Percentiles rank a stretch among this genome's conserved stretches.
These are phyloP conservation scores for Diutina siamensis DNA, from an alignment of 1,139 yeast species.

Conservation along the genomic window DNA sequence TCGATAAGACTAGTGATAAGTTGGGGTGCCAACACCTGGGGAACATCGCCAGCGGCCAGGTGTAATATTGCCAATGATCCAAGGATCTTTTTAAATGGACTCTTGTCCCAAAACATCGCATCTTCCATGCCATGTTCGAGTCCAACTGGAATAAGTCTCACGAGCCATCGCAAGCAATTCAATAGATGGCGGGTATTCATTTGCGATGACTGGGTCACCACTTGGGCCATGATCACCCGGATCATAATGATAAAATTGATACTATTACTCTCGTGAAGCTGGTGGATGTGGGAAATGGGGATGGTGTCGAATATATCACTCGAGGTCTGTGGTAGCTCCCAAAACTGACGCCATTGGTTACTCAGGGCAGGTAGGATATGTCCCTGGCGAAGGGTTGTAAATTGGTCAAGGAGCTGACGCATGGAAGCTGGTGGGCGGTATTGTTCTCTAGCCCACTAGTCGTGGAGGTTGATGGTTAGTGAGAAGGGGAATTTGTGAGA, in stretches of 20 bases:
- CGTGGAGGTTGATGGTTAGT: too few species aligned
- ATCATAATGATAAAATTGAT: slow-evolving; percentile 3
- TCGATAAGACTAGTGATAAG: neutral
- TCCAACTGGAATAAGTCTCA: neutral
- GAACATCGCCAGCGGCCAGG: neutral
- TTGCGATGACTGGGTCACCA: neutral
- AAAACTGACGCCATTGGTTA: neutral
- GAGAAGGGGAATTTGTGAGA: too few species aligned
- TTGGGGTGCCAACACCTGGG: neutral
- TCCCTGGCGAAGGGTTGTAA: slow-evolving; percentile 1
- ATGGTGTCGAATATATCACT: neutral
- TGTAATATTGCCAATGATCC: neutral
- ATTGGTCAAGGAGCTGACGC: neutral
- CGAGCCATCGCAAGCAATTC: slow-evolving; percentile 1
- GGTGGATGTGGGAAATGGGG: neutral
- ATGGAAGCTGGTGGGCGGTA: neutral
- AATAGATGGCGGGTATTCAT: neutral
- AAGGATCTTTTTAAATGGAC: neutral
- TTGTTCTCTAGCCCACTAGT: too few species aligned
- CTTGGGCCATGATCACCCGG: neutral
- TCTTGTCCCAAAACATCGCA: neutral
- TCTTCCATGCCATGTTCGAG: neutral
- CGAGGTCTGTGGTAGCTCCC: neutral
- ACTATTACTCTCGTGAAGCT: neutral
- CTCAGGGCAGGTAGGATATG: neutral